phyloP scores from a whole-genome alignment of 2,329 filamentous ascomycete species.

The Colletotrichum godetiae region DNA sequence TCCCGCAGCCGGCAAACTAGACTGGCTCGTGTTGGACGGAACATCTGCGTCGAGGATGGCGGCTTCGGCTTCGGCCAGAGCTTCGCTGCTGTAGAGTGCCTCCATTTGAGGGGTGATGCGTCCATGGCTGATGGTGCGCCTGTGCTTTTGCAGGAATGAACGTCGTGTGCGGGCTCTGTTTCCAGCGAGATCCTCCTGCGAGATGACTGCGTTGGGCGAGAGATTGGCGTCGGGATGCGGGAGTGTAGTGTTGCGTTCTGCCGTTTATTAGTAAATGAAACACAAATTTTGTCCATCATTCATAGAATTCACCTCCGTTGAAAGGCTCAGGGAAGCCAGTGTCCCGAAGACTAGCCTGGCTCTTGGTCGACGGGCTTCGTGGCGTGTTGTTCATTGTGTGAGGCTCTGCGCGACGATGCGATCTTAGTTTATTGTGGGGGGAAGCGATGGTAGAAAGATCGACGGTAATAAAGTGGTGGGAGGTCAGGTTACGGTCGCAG shows the following conservation, averaged over 20 bases:
- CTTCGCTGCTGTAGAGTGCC: conserved; percentile 46
- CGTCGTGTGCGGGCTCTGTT: conserved; percentile 55
- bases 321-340: conserved; percentile 66
- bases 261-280: neutral
- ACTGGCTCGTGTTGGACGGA: conserved; percentile 14
- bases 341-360: conserved; percentile 42
- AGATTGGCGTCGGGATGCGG: conserved; percentile 72
- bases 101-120: conserved; percentile 52
- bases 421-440: conserved; percentile 32
- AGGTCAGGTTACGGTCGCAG: neutral
- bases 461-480: neutral
- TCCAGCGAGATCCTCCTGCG: conserved; percentile 63
- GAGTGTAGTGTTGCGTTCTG: conserved; percentile 68
- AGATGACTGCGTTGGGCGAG: conserved; percentile 66
- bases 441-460: neutral
- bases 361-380: conserved; percentile 31
- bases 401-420: conserved; percentile 20
- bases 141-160: conserved; percentile 60
- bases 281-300: neutral
- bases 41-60: conserved; percentile 23
- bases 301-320: conserved; percentile 52
- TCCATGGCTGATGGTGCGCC: conserved; percentile 59
- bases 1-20: conserved; percentile 31
- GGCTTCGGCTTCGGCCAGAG: conserved; percentile 38
- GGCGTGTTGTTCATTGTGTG: conserved; percentile 29